Base-by-base conservation (phyloP, 805 yeast genomes). In the Ogataea minuta region DNA sequence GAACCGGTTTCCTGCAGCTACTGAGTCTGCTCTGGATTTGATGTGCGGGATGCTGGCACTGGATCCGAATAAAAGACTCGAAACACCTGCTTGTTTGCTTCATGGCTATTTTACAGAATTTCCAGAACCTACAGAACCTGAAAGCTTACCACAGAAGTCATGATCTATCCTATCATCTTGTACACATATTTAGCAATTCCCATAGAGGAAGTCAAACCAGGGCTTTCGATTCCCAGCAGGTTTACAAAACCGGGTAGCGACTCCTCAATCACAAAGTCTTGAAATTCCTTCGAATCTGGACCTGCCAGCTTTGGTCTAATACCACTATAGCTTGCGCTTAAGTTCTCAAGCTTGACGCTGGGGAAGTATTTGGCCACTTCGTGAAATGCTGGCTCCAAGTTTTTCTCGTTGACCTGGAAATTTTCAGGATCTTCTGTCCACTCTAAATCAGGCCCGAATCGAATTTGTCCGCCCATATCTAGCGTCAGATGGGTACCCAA, bases 401-500 rank as follows among this genome's bases (percentile, higher is more conserved):
- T 82, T 1, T 52, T 37, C 2, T 58, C 60, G 46, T 67, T 71
- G 6, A 80, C 82, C 5, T 63, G 54, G 44, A 76, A 74, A 53
- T 79, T 77, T 5, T 46, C 45, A 9, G 68, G 66, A 48, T 64
- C 32, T 4, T 71, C 74, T 2, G 84, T 77, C 86, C 95, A 88
- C 59, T 88, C 93, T 28, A 87, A 61, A 57, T 90, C 96, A 0
- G 96, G 96, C 0, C 97, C 97, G 57, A 89, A 89, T 47, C 76
- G 73, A 19, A 89, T 63, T 49, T 80, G 81, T 0, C 95, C 93
- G 3, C 84, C 89, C 39, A 89, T 62, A 53, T 86, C 95, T 21
- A 90, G 64, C 0, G 97, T 89, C 45, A 90, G 63, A 64, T 89
- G 97, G 0, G 93, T 85, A 0, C 97, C 97, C 40, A 90, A 66